phyloP scores from a whole-genome alignment of 208 protist genomes.

The Leishmania lainsoni region DNA sequence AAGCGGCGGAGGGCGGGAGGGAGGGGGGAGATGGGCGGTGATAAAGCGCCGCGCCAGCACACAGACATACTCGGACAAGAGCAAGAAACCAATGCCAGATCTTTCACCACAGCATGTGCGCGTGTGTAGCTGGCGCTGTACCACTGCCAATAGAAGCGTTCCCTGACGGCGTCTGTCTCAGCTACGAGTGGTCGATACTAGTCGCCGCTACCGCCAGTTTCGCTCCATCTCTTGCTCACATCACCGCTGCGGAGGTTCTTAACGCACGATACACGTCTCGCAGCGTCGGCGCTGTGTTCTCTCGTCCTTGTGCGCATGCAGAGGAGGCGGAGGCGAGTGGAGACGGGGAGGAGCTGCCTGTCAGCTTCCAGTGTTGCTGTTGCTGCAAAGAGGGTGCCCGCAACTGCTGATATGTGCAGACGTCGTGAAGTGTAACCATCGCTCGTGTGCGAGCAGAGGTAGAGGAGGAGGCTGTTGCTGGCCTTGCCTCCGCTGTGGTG shows the following conservation, averaged over 20 bases:
- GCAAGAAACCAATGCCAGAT: not conserved
- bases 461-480: not conserved
- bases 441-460: not conserved
- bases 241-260: not conserved
- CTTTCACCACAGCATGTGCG: not conserved
- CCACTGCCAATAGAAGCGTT: not conserved
- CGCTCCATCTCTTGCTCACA: not conserved
- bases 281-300: conserved; percentile 4
- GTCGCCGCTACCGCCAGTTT: not conserved
- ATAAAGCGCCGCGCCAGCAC: not conserved
- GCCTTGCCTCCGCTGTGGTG: not conserved
- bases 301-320: not conserved
- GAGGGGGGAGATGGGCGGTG: not conserved
- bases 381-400: not conserved
- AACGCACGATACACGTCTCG: conserved; percentile 15
- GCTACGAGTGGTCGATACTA: not conserved
- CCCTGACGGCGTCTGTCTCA: not conserved
- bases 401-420: not conserved
- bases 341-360: not conserved
- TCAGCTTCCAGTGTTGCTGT: not conserved
- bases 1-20: not conserved
- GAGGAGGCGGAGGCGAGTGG: not conserved
- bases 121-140: not conserved
- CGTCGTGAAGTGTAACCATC: not conserved
- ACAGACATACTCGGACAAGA: not conserved